These are phyloP conservation scores for Elaeis guineensis DNA, from an alignment of 176 grass and related monocot genomes.

Conservation along the genomic window DNA sequence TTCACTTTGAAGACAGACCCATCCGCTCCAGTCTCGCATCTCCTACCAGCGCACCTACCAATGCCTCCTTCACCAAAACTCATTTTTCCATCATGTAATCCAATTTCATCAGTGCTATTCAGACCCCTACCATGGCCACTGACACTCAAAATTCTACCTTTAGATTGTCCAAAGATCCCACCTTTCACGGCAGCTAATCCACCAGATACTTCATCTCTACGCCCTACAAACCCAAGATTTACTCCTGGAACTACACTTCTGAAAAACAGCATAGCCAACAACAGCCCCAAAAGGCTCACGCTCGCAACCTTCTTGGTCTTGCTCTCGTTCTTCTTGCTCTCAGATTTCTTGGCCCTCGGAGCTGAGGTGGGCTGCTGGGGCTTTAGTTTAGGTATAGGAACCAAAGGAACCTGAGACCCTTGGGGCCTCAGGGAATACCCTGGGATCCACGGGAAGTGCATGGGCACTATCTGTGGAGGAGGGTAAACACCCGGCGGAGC, in stretches of 20 bases:
- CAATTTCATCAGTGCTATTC: constrained; percentile 28
- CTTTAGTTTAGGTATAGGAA: constrained; percentile 86
- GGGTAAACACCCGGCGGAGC: constrained; percentile 47
- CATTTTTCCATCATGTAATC: constrained; percentile 12
- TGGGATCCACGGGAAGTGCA: constrained; percentile 88
- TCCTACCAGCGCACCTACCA: constrained; percentile 6
- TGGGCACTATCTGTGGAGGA: constrained; percentile 10
- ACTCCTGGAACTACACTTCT: constrained; percentile 48
- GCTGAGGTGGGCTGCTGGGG: constrained; percentile 34
- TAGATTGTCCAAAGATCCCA: constrained; percentile 36
- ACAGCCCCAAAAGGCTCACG: constrained; percentile 75
- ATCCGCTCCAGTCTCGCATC: constrained; percentile 18
- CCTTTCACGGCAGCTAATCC: constrained; percentile 6
- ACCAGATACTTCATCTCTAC: constrained; percentile 1
- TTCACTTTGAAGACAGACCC: constrained; percentile 8
- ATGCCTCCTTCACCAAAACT: background rate
- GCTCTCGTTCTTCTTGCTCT: constrained; percentile 56
- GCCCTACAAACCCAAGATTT: constrained; percentile 42
- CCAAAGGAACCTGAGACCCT: constrained; percentile 65
- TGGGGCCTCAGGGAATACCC: constrained; percentile 66
- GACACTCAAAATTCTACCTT: constrained; percentile 47
- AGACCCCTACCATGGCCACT: constrained; percentile 28
- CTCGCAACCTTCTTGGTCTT: constrained; percentile 89
- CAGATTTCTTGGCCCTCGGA: constrained; percentile 38
- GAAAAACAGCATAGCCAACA: constrained; percentile 47